Base-by-base conservation (phyloP, 495 filamentous ascomycete species). In the Penicillium turbatum region DNA sequence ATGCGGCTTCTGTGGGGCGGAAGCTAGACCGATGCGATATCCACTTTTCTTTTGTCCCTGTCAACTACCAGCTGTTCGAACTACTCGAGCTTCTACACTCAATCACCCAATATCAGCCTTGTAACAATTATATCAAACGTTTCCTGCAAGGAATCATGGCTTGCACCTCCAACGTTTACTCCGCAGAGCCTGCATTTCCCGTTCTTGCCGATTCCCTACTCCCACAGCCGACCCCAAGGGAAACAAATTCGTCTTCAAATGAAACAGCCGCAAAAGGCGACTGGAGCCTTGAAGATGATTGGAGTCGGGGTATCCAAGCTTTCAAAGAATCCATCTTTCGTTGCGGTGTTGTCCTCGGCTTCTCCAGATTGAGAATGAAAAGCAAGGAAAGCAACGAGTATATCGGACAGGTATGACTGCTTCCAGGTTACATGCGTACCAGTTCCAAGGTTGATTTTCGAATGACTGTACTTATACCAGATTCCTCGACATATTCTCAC, bases 171-270 rank as follows among this genome's bases (percentile, higher is more conserved):
- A 62, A 62, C 27, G 21, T 66, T 36, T 71, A 73, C 30, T 47
- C 59, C 6, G 51, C 61, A 8, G 64, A 72, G 8, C 66, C 74
- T 35, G 72, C 72, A 34, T 37, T 54, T 0, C 72, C 74, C 11
- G 30, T 71, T 26, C 67, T 77, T 16, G 74, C 72, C 1, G 62
- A 70, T 54, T 60, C 64, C 6, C 50, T 74, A 15, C 61, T 73
- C 26, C 13, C 7, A 15, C 40, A 46, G 16, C 17, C 60, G 11
- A 15, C n/a, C 15, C 11, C 29, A 34, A 37, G 6, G 13, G 26
- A 39, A 45, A 15, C 29, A 15, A 26, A 9, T 10, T 30, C 36
- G 6, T 17, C 24, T 12, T 11, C 31, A 24, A 5, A 32, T 32
- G 48, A 48, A 8, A 15, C 36, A 35, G 21, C 39, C 24, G 11